Evolutionary conservation across 2,329 filamentous ascomycete species (phyloP), one percentile per base, ranked within the genome.

Genomic region (Scytalidium lignicola): DNA sequence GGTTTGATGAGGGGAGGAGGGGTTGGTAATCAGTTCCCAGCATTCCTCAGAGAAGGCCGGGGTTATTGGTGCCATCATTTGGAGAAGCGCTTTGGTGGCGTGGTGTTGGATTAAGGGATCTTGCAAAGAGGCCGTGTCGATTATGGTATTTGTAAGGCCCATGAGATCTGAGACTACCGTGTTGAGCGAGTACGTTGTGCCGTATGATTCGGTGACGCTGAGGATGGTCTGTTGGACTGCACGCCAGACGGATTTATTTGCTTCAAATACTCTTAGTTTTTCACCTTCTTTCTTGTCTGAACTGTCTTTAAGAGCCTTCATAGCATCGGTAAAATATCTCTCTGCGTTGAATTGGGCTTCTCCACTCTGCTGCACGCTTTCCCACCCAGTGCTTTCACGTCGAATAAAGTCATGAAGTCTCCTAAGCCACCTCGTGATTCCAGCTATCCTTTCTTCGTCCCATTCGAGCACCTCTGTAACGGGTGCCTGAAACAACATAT

Each of bases 401-500:
- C n/a, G 18, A 41, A 84, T 75, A 26, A 85, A 69, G 41, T 83
- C 80, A 65, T 83, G 71, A 15, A 95, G 64, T 18, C 86, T 78
- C 3, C 75, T 73, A 15, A 95, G 75, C 90, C 90, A 96, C 46
- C 90, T 80, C 44, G 87, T 86, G 17, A 95, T 79, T 2, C 90
- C 90, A 0, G 83, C 73, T 44, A 96, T 92, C 65, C 90, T 92
- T 39, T 77, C 72, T 61, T 89, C 88, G 47, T 95, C 89, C 90
- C 90, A 96, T 65, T 93, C 88, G 1, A 96, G 76, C 1, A 93
- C 80, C 49, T 95, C 90, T 40, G 76, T 82, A 13, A 95, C 86
- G 0, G 90, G 89, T 1, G 90, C 90, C 59, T 91, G 87, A 71
- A 96, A 95, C 6, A 96, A 76, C 63, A 96, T 88, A 64, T 96